A percentile compares a stretch with the other conserved stretches of the same genome.
phyloP scores from a whole-genome alignment of 768 basidiomycete species.

The Hericium coralloides region DNA sequence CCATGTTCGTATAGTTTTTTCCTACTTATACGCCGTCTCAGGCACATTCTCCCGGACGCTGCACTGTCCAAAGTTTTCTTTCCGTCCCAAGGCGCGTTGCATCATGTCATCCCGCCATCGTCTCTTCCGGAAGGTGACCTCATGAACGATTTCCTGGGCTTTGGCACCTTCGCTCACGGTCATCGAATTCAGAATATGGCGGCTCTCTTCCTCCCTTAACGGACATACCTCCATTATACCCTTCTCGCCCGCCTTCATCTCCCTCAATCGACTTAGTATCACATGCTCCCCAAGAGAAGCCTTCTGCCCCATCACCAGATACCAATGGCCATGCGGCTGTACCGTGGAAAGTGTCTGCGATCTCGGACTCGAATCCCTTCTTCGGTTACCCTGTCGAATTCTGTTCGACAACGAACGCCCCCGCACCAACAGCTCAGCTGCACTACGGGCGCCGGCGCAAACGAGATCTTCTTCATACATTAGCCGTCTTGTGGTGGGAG shows the following conservation, averaged over 20 bases:
- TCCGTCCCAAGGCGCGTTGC: slow-evolving; percentile 44
- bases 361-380: slow-evolving; percentile 61
- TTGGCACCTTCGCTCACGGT: slow-evolving; percentile 13
- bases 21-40: slow-evolving; percentile 18
- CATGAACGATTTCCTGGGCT: slow-evolving; percentile 5
- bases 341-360: slow-evolving; percentile 32
- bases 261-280: background rate
- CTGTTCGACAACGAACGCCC: slow-evolving; percentile 20
- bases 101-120: slow-evolving; percentile 42
- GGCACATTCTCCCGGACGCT: slow-evolving; percentile 52
- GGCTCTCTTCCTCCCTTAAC: slow-evolving; percentile 47
- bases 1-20: background rate
- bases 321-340: slow-evolving; percentile 7
- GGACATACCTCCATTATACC: slow-evolving; percentile 28
- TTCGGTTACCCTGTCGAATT: slow-evolving; percentile 55
- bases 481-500: slow-evolving; percentile 56
- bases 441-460: slow-evolving; percentile 59
- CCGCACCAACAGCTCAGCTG: slow-evolving; percentile 33
- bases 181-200: slow-evolving; percentile 47
- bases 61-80: slow-evolving; percentile 61
- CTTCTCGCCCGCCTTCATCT: background rate
- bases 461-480: slow-evolving; percentile 56
- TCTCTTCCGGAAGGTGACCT: slow-evolving; percentile 49
- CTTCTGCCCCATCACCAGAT: background rate
- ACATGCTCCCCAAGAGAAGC: background rate